Evolutionary conservation across 1,284 basidiomycete species (phyloP).

Genomic region (Ganoderma leucocontextum): DNA sequence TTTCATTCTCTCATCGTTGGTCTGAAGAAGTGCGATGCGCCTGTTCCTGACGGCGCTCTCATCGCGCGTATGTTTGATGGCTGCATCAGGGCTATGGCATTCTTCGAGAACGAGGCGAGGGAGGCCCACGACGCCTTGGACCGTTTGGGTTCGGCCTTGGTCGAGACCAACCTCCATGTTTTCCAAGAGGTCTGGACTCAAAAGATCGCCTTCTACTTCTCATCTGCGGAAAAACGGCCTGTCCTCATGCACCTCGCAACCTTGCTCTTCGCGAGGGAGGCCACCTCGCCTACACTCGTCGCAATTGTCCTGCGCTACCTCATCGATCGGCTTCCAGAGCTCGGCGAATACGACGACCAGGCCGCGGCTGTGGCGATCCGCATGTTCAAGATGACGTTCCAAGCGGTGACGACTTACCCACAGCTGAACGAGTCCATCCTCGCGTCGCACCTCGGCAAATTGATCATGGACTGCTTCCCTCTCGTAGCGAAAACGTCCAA

Average conservation of each 20-base stretch:
- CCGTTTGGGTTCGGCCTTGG: slow-evolving; percentile 80
- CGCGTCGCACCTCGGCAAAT: slow-evolving; percentile 90
- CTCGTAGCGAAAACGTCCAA: slow-evolving; percentile 92
- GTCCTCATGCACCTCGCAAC: slow-evolving; percentile 90
- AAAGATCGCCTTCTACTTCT: slow-evolving; percentile 90
- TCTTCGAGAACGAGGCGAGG: slow-evolving; percentile 83
- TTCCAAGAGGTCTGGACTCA: slow-evolving; percentile 96
- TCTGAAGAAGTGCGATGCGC: slow-evolving; percentile 83
- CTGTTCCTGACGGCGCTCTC: slow-evolving; percentile 86
- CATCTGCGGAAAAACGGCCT: slow-evolving; percentile 79
- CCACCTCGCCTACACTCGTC: slow-evolving; percentile 90
- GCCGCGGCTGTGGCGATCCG: slow-evolving; percentile 86
- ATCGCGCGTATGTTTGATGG: slow-evolving; percentile 91
- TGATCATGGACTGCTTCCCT: slow-evolving; percentile 98
- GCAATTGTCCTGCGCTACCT: slow-evolving; percentile 93
- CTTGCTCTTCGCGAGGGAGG: slow-evolving; percentile 84
- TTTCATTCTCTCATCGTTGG: slow-evolving; percentile 86
- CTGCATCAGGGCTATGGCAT: slow-evolving; percentile 84
- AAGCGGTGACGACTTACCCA: slow-evolving; percentile 86
- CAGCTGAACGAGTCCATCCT: slow-evolving; percentile 90
- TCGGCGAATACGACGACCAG: slow-evolving; percentile 89
- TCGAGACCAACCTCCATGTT: slow-evolving; percentile 88
- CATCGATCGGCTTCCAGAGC: slow-evolving; percentile 81
- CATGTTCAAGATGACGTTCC: slow-evolving; percentile 97
- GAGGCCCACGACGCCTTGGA: slow-evolving; percentile 93